phyloP scores from a whole-genome alignment of 371 early-diverging fungal species.

The Mucor plumbeus region DNA sequence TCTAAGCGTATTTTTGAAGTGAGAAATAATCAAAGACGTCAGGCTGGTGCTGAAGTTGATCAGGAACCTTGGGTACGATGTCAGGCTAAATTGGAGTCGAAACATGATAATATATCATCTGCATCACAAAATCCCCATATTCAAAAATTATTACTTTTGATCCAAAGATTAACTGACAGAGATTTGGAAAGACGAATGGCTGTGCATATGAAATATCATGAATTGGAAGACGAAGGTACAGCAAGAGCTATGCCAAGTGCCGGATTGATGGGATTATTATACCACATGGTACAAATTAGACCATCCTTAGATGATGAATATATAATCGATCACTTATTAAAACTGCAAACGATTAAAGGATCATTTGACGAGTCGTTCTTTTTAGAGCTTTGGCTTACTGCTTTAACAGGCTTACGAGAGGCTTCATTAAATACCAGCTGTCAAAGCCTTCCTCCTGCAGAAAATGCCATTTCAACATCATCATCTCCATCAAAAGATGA shows the following conservation, averaged over 20 bases:
- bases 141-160: conserved; percentile 37
- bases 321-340: conserved; percentile 45
- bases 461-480: not conserved
- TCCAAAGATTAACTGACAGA: conserved; percentile 48
- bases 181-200: conserved; percentile 48
- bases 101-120: conserved; percentile 5
- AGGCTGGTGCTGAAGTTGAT: conserved; percentile 11
- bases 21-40: conserved; percentile 28
- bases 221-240: conserved; percentile 59
- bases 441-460: conserved; percentile 19
- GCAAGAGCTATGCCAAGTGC: conserved; percentile 61
- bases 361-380: conserved; percentile 58
- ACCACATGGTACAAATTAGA: conserved; percentile 56
- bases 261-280: conserved; percentile 51
- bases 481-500: not conserved
- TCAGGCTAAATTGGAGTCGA: conserved; percentile 11
- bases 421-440: conserved; percentile 43
- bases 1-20: conserved; percentile 48
- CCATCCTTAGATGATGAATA: conserved; percentile 46
- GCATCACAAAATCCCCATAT: conserved; percentile 36
- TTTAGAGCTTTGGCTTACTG: conserved; percentile 51
- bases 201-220: conserved; percentile 58
- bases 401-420: conserved; percentile 52
- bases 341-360: conserved; percentile 54
- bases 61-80: conserved; percentile 25